Base-by-base conservation (phyloP, 768 basidiomycete genomes). In the Suillus lakei region DNA sequence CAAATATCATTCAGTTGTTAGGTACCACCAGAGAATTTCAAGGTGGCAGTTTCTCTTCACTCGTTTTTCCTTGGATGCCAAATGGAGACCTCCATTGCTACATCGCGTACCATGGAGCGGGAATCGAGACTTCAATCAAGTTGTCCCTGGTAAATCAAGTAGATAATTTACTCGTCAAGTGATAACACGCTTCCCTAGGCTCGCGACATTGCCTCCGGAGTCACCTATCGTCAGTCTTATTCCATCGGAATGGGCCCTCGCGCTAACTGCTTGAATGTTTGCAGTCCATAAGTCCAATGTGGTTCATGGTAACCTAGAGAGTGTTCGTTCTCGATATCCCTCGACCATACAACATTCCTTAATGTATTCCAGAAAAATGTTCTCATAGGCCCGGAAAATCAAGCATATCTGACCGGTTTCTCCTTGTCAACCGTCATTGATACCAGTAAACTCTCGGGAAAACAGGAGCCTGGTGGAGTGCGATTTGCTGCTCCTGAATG, bases 401-500 rank as follows among this genome's bases (percentile, higher is more conserved):
- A 9, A 18, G 56, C 56, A 18, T 58, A 58, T 39, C 56, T 58
- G 16, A 58, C 56, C 16, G 56, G 56, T 26, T 58, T 58, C 10
- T 58, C 56, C 16, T 15, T 39, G 9, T 39, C 56, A 21, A 58
- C 56, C 26, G 56, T 39, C 38, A 38, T 58, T 39, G 1, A 18
- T 18, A 18, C 26, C 3, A 10, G 23, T 18, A 1, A 18, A 28
- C 10, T 12, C 38, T 58, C 26, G 6, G 38, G 10, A 39, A 28
- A 18, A 28, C 10, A 23, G 1, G 16, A 21, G 6, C 16, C 56
- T 3, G 56, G 56, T 28, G 38, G 38, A 21, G 38, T 58, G 26
- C 56, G 38, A 39, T 58, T 58, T 58, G 16, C 56, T 39, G 56
- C 56, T 28, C 56, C 56, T 3, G 56, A 58, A 58, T 58, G 38